A percentile compares a stretch with the other conserved stretches of the same genome.
phyloP scores from a whole-genome alignment of 495 filamentous ascomycete genomes.

The Friedmanniomyces simplex region DNA sequence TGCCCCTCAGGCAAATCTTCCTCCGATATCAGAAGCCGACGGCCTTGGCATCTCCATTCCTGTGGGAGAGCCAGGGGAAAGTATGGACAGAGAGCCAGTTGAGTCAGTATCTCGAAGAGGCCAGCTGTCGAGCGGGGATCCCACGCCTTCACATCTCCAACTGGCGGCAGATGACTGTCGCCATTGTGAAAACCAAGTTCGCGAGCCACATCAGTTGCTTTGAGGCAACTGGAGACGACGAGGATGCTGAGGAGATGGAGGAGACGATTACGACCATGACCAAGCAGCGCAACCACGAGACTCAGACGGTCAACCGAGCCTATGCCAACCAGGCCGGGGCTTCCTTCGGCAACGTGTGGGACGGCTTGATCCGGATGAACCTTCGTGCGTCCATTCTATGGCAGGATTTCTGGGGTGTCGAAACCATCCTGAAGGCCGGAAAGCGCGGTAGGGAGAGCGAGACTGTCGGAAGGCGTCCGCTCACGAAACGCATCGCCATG shows the following conservation, averaged over 20 bases:
- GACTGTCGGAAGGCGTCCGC: not conserved
- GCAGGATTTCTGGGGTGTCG: conserved; percentile 7
- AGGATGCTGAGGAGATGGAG: not conserved
- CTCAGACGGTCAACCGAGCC: conserved; percentile 6
- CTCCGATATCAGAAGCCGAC: not conserved
- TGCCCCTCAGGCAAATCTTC: conserved; percentile 2
- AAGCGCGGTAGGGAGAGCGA: not conserved
- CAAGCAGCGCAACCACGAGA: conserved; percentile 5
- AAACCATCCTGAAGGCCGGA: not conserved
- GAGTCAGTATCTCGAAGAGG: not conserved
- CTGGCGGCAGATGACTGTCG: conserved; percentile 7
- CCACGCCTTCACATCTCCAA: conserved; percentile 10
- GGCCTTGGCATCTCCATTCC: not conserved
- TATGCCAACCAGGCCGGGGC: conserved; percentile 4
- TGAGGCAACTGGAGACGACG: not conserved
- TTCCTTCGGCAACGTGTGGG: conserved; percentile 4
- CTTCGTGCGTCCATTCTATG: conserved; percentile 2
- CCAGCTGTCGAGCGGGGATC: not conserved
- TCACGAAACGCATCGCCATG: conserved; percentile 4
- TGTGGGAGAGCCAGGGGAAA: conserved; percentile 1
- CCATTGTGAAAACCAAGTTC: conserved; percentile 10
- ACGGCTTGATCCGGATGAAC: conserved; percentile 3
- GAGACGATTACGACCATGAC: not conserved
- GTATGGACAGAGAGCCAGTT: conserved; percentile 1
- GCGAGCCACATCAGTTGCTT: conserved; percentile 4